phyloP scores from a whole-genome alignment of 768 basidiomycete species.

The Symmetrospora coprosmae region DNA sequence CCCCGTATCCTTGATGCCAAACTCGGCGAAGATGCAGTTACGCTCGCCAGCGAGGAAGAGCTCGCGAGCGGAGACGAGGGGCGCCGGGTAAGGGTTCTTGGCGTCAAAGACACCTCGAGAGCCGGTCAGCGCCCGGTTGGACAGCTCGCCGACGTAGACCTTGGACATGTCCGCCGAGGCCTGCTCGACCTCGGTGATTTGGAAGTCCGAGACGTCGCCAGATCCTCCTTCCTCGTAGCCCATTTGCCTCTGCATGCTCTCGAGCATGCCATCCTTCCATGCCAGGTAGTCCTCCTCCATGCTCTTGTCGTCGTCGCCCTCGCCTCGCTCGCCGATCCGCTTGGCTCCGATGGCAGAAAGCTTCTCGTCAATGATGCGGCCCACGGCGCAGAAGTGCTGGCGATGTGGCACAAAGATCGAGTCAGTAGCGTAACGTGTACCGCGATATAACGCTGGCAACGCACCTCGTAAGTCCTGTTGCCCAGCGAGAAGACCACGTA shows the following conservation, averaged over 20 bases:
- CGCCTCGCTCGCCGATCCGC: slow-evolving; percentile 76
- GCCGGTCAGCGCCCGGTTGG: slow-evolving; percentile 78
- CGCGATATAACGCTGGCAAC: not conserved
- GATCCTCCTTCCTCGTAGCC: slow-evolving; percentile 91
- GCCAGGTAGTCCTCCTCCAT: slow-evolving; percentile 99
- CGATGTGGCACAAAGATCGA: slow-evolving; percentile 57
- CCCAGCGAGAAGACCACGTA: slow-evolving; percentile 91
- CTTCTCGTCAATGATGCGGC: slow-evolving; percentile 57
- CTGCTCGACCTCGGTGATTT: slow-evolving; percentile 59
- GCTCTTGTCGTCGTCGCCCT: slow-evolving; percentile 97
- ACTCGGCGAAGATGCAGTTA: slow-evolving; percentile 88
- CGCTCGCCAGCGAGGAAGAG: slow-evolving; percentile 66
- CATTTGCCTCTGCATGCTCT: slow-evolving; percentile 64
- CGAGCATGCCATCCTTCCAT: slow-evolving; percentile 99
- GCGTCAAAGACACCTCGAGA: slow-evolving; percentile 94
- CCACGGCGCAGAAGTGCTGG: slow-evolving; percentile 89
- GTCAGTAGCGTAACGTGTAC: not conserved
- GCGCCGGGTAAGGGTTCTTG: slow-evolving; percentile 89
- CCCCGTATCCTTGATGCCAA: slow-evolving; percentile 83
- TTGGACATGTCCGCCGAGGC: slow-evolving; percentile 46
- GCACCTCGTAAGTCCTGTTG: slow-evolving; percentile 31
- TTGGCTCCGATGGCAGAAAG: slow-evolving; percentile 65
- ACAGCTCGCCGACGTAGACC: slow-evolving; percentile 90
- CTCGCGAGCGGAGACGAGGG: slow-evolving; percentile 61
- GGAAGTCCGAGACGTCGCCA: slow-evolving; percentile 85